Conservation (phyloP, 768 basidiomycete genomes). For the Kwoniella bestiolae region DNA sequence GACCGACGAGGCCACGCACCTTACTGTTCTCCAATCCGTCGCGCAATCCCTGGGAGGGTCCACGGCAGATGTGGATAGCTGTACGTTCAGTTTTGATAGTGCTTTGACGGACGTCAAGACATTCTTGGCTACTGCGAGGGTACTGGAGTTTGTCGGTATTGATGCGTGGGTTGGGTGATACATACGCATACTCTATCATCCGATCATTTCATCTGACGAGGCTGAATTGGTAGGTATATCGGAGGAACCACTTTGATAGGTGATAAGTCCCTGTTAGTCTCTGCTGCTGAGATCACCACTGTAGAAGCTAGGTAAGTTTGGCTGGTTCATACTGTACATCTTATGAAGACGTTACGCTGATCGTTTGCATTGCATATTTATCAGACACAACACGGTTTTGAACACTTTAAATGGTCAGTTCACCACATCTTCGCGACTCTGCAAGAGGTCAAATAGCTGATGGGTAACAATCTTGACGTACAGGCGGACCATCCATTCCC, state of each 20-base stretch:
- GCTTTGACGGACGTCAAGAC: slow-evolving; percentile 25
- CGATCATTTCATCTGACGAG: background rate
- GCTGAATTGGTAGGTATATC: slow-evolving; percentile 14
- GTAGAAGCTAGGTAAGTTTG: slow-evolving; percentile 30
- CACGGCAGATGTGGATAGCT: slow-evolving; percentile 22
- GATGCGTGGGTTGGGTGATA: slow-evolving; percentile 30
- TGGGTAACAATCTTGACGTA: too few species aligned
- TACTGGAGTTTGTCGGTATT: slow-evolving; percentile 40
- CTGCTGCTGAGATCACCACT: slow-evolving; percentile 27
- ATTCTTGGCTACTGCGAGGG: slow-evolving; percentile 33
- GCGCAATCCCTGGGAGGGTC: slow-evolving; percentile 19
- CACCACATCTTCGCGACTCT: too few species aligned
- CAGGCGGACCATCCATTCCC: slow-evolving; percentile 21
- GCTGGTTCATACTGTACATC: background rate
- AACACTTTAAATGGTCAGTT: slow-evolving; percentile 26
- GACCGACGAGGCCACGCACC: slow-evolving; percentile 30
- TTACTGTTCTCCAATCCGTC: slow-evolving; percentile 24
- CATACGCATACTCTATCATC: background rate
- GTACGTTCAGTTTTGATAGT: slow-evolving; percentile 31
- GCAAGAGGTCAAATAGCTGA: too few species aligned
- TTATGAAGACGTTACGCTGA: background rate
- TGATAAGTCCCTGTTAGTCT: slow-evolving; percentile 16
- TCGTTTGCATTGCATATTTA: background rate
- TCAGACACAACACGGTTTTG: slow-evolving; percentile 21
- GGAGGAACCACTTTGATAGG: slow-evolving; percentile 30